phyloP scores from a whole-genome alignment of 2,329 filamentous ascomycete species.

The Capronia coronata region DNA sequence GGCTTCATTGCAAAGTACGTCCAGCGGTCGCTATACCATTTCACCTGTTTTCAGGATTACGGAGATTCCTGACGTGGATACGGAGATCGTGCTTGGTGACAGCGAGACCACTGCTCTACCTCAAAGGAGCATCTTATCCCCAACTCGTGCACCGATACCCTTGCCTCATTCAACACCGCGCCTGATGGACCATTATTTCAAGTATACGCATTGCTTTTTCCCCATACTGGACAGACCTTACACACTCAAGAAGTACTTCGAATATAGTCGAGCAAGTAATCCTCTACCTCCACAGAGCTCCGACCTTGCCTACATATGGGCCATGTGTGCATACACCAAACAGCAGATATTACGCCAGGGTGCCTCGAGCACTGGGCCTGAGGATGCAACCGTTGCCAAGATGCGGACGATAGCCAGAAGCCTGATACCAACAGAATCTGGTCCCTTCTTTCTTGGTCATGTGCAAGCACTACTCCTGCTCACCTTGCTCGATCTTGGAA shows the following conservation, averaged over 20 bases:
- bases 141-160: conserved; percentile 13
- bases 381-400: conserved; percentile 3
- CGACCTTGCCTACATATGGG: conserved; percentile 41
- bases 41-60: conserved; percentile 10
- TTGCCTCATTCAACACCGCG: conserved; percentile 48
- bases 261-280: conserved; percentile 32
- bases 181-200: conserved; percentile 52
- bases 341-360: conserved; percentile 13
- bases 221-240: conserved; percentile 54
- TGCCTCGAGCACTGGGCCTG: not conserved
- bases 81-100: not conserved
- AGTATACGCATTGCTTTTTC: conserved; percentile 54
- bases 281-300: not conserved
- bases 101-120: not conserved
- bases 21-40: conserved; percentile 13
- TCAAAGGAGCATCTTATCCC: not conserved
- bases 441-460: conserved; percentile 38
- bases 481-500: conserved; percentile 45
- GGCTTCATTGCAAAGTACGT: conserved; percentile 5
- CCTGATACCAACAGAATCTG: conserved; percentile 36
- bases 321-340: conserved; percentile 38
- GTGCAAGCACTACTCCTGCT: conserved; percentile 43
- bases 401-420: conserved; percentile 28
- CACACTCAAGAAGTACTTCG: conserved; percentile 51
- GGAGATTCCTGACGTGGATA: not conserved